phyloP scores from a whole-genome alignment of 805 yeast genomes.

The Myxozyma melibiosi region DNA sequence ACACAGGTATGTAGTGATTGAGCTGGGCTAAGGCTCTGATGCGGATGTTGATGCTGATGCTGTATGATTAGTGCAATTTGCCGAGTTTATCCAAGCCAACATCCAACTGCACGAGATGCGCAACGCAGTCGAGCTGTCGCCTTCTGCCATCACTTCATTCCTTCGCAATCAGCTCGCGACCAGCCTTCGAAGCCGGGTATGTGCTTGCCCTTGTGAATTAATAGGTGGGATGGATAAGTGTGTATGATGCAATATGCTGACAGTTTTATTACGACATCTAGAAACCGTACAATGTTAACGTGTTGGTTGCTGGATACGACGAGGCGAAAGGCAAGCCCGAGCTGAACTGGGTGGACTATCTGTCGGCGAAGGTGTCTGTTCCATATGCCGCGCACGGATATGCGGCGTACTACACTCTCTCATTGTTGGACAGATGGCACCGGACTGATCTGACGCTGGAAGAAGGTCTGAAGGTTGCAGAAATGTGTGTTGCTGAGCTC shows the following conservation, averaged over 20 bases:
- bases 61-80: constrained; percentile 55
- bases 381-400: constrained; percentile 99
- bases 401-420: constrained; percentile 92
- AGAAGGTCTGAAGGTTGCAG: constrained; percentile 76
- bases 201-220: constrained; percentile 27
- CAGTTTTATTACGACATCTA: constrained; percentile 6
- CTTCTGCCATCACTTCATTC: constrained; percentile 84
- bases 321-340: constrained; percentile 58
- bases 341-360: constrained; percentile 87
- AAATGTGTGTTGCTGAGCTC: constrained; percentile 75
- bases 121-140: constrained; percentile 76
- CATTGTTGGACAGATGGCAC: constrained; percentile 88
- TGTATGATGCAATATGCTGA: neutral
- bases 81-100: constrained; percentile 92
- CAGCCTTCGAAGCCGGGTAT: constrained; percentile 76
- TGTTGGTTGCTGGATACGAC: constrained; percentile 85
- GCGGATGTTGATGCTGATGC: constrained; percentile 3
- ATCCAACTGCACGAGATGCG: constrained; percentile 85
- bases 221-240: neutral
- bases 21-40: neutral
- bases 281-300: constrained; percentile 93
- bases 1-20: constrained; percentile 53
- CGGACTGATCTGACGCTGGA: constrained; percentile 70
- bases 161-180: constrained; percentile 86
- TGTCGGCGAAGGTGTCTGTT: constrained; percentile 86